Evolutionary conservation across 1,284 basidiomycete species (phyloP), one percentile per base, ranked within the genome.

Genomic region (Apiotrichum montevideense): DNA sequence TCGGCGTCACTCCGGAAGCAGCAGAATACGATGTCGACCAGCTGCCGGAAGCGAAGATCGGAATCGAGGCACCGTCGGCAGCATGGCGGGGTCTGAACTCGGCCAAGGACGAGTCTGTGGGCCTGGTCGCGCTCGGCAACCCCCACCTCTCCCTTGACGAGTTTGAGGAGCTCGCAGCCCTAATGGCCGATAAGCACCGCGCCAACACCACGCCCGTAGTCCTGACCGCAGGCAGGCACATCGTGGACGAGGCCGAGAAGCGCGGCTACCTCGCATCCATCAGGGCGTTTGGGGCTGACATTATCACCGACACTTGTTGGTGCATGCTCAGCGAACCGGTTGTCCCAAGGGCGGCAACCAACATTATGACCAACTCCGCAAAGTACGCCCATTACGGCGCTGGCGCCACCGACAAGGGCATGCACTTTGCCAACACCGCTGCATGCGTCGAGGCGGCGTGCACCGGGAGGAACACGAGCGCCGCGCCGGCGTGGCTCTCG

Each of bases 341-440:
- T 33, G 37, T 57, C 4, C 53, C 53, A 3, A 7, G 37, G 3
- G 6, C 32, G 2, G 54, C 47, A 1, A 45, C 15, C 42, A 47
- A 39, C 43, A 46, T 59, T 6, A 39, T 46, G 33, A 59, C 58
- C 5, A 53, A 46, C 44, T 55, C 54, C 33, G 58, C 54, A 35
- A 59, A 59, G 44, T 59, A 59, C 29, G 58, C 58, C 7, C 58
- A 59, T 39, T 59, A 59, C 35, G 58, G 58, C 6, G 51, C 58
- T 5, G 54, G 58, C 33, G 35, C 29, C 7, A 35, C 44, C 21
- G 51, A 43, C 5, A 15, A 40, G 13, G 47, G 54, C 14, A 54
- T 54, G 49, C 53, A 52, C 44, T 51, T 58, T 52, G 45, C 34
- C 32, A 44, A 44, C 41, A 41, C 43, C 5, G 46, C 44, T 2